Base-by-base conservation (phyloP, 2,329 filamentous ascomycete species). In the Zymoseptoria tritici region DNA sequence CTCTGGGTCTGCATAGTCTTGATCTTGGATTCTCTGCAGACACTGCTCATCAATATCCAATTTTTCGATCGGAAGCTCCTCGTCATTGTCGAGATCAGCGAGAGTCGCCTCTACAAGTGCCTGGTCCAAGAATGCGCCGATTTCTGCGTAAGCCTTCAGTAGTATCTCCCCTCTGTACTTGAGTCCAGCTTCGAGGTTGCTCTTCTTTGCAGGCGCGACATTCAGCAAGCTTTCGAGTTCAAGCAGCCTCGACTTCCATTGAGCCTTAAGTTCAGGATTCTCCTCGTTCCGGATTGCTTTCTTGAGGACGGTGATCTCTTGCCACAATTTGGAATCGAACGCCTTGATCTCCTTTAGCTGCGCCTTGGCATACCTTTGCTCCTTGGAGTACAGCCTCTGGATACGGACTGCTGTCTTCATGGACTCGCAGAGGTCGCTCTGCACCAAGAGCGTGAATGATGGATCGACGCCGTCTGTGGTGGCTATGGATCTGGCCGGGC, bases 11-110 rank as follows among this genome's bases (percentile, higher is more conserved):
- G 31, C 31, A 13, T 36, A 3, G 6, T 36, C 31, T 36, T 9
- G 2, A 36, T 36, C 31, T 36, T 36, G 5, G 31, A 36, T 9
- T 36, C 2, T 9, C 31, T 4, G 31, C 22, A 56, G 59, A 29
- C 56, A 61, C 22, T 61, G 42, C 9, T 58, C 49, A 20, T 58
- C 52, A 3, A 61, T 24, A 26, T 56, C 53, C 9, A 61, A 58
- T 1, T n/a, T 16, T 11, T 36, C 31, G 13, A 36, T 36, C 2
- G 59, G 59, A 9, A 58, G 13, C 3, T 60, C 56, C 9, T 56
- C 49, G 22, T 53, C 31, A 7, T 11, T 9, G 4, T 20, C 8
- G 7, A 53, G 51, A 13, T 58, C 49, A 3, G 53, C 2, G 1
- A 58, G 22, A 3, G 3, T 42, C 0, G 53, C 53, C 16, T 26